phyloP scores from a whole-genome alignment of 1,284 basidiomycete genomes.

The Amylostereum areolatum region DNA sequence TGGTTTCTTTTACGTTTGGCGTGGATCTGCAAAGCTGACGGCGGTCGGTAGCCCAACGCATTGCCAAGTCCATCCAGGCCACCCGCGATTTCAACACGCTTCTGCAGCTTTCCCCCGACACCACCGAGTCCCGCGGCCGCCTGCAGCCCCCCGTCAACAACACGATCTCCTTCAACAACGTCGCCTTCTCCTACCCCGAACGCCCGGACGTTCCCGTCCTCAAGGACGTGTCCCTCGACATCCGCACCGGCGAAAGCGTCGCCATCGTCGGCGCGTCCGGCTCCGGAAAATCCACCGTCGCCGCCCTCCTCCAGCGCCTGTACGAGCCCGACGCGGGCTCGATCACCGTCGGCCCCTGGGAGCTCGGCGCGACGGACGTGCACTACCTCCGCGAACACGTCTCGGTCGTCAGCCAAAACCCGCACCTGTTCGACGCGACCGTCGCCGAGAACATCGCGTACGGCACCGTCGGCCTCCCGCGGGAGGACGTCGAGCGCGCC shows the following conservation, averaged over 20 bases:
- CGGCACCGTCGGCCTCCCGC: conserved; percentile 48
- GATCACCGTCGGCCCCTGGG: conserved; percentile 51
- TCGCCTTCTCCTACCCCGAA: conserved; percentile 80
- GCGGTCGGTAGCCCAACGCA: conserved; percentile 56
- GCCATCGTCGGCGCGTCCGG: conserved; percentile 88
- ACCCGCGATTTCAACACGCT: conserved; percentile 73
- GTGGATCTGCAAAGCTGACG: conserved; percentile 8
- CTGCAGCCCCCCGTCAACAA: conserved; percentile 63
- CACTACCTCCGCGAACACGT: conserved; percentile 76
- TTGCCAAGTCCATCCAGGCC: conserved; percentile 77
- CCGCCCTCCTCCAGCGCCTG: conserved; percentile 76
- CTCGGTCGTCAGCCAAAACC: conserved; percentile 80
- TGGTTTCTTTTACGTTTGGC: conserved; percentile 15
- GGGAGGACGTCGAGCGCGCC: conserved; percentile 59
- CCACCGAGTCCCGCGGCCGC: conserved; percentile 64
- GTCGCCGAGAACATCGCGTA: conserved; percentile 87
- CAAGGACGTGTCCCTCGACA: conserved; percentile 54
- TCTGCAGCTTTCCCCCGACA: conserved; percentile 51
- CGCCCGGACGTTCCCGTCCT: conserved; percentile 72
- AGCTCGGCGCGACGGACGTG: conserved; percentile 56
- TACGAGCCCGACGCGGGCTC: conserved; percentile 73
- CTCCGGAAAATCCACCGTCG: conserved; percentile 85
- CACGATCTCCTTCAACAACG: conserved; percentile 60
- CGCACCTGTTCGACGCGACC: conserved; percentile 82
- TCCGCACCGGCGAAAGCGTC: conserved; percentile 73